Evolutionary conservation across 2,329 filamentous ascomycete species (phyloP), one percentile per base, ranked within the genome.

Genomic region (Ceratocystis lukuohia): DNA sequence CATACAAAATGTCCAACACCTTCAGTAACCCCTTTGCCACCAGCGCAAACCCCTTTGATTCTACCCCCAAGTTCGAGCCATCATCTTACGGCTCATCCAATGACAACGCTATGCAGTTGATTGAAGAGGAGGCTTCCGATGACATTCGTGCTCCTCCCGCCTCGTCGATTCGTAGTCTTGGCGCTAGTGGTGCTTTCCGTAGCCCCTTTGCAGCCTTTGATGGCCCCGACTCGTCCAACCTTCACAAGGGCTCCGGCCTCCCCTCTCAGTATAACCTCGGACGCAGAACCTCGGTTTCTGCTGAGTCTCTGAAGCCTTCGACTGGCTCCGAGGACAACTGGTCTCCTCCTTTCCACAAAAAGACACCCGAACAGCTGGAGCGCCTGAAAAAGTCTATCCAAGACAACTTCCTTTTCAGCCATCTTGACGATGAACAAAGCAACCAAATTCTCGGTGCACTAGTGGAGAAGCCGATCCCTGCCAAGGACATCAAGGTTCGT

Each of bases 241-340:
- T 75, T 71, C 74, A 79, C 25, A 80, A 81, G 67, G 77, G 82
- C 48, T 86, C 89, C 70, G 86, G 84, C 71, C 90, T 96, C 73
- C 94, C 94, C 66, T 88, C 84, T 71, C 92, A 97, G 75, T 97
- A 96, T 78, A 96, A 96, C 75, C 87, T 96, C 77, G 89, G 85
- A 71, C 88, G 94, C 70, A 89, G 94, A 72, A 96, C 92, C 48
- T 97, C 94, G 2, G 94, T 99, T 65, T 97, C 94, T 50, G 94
- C 94, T 63, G 94, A 99, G 77, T 96, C 93, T 1, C 82, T 97
- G 73, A 96, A 96, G 76, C 94, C 94, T 20, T 89, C 87, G 62
- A 86, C 88, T 41, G 87, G 91, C 68, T 84, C 85, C 67, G 87
- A 90, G 72, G 91, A 94, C 75, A 94, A 90, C 76, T 99, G 93